Base-by-base conservation (phyloP, 2,329 filamentous ascomycete species). In the Alternaria viburni region DNA sequence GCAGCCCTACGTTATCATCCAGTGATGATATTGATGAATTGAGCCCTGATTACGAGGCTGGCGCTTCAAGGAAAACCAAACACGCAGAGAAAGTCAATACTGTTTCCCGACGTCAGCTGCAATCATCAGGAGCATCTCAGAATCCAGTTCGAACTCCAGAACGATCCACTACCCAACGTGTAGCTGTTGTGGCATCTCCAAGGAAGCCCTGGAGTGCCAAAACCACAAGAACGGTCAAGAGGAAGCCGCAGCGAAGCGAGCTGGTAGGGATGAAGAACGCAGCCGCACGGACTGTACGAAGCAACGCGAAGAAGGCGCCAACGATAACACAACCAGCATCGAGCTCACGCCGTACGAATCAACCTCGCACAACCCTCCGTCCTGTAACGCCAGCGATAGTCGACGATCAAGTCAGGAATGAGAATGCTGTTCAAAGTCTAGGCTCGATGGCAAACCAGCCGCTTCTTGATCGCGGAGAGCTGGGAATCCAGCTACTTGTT, bases 11-110 rank as follows among this genome's bases (percentile, higher is more conserved):
- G 5, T 32, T 32, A 4, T 21, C 47, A 10, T 30, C 47, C 3
- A 1, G 19, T 30, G 4, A 13, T 23, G 13, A 12, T 3, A 21
- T 10, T 3, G 49, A 51, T 36, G 49, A 51, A 12, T 17, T 51
- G 6, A 6, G 3, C 12, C 4, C 3, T 2, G 17, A 21, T 0
- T 17, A 13, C 7, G 2, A 4, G 8, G 28, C 19, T 13, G 13
- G 9, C 8, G 3, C 11, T 32, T 15, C 26, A 15, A 4, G 13
- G 6, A 8, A 26, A 8, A 21, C 47, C 28, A 51, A 21, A 19
- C 26, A 1, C 15, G 12, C 6, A 21, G 17, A 8, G 6, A 11
- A 6, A 1, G 1, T 17, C 19, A 10, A 51, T 13, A 2, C 6
- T 32, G 47, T 19, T 51, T 4, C 6, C 13, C 17, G 5, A 17